Conservation (phyloP, 768 basidiomycete genomes). For the Pluteus cervinus region DNA sequence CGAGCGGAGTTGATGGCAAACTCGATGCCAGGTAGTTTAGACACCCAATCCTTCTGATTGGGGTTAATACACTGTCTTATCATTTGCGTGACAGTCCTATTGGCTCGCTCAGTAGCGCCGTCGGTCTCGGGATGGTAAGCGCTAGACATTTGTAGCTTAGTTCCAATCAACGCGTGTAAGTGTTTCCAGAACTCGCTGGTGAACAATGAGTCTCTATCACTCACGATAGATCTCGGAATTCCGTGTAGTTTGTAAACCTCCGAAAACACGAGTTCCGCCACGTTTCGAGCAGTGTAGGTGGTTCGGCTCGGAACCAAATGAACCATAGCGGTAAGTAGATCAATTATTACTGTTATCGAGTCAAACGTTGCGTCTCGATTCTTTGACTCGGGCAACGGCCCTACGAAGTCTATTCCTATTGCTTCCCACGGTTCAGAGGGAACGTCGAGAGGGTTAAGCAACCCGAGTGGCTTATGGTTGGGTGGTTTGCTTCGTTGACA, state of each 20-base stretch:
- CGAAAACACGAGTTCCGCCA: constrained; percentile 15
- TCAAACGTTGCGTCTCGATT: constrained; percentile 12
- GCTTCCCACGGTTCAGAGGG: not conserved
- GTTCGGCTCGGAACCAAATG: constrained; percentile 7
- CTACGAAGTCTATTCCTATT: constrained; percentile 1
- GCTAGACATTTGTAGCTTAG: constrained; percentile 27
- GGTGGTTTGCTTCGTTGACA: constrained; percentile 17
- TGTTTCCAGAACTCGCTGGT: constrained; percentile 2
- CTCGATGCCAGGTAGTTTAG: constrained; percentile 17
- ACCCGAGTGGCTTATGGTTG: constrained; percentile 20
- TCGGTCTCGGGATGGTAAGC: constrained; percentile 39
- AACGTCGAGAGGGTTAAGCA: constrained; percentile 1
- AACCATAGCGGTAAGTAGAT: constrained; percentile 7
- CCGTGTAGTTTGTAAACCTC: constrained; percentile 24
- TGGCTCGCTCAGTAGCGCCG: constrained; percentile 30
- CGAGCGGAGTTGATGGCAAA: constrained; percentile 2
- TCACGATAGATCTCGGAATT: constrained; percentile 18
- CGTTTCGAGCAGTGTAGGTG: constrained; percentile 8
- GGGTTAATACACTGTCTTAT: constrained; percentile 16
- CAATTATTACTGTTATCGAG: constrained; percentile 3
- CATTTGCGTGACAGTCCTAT: constrained; percentile 25
- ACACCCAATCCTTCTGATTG: constrained; percentile 27
- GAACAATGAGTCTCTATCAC: constrained; percentile 11
- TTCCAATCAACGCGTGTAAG: constrained; percentile 12
- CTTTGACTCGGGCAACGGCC: not conserved